A percentile compares a stretch with the other conserved stretches of the same genome.
These are phyloP conservation scores for Leccinum subtestaceum DNA, from an alignment of 768 basidiomycete genomes.

Conservation along the genomic window DNA sequence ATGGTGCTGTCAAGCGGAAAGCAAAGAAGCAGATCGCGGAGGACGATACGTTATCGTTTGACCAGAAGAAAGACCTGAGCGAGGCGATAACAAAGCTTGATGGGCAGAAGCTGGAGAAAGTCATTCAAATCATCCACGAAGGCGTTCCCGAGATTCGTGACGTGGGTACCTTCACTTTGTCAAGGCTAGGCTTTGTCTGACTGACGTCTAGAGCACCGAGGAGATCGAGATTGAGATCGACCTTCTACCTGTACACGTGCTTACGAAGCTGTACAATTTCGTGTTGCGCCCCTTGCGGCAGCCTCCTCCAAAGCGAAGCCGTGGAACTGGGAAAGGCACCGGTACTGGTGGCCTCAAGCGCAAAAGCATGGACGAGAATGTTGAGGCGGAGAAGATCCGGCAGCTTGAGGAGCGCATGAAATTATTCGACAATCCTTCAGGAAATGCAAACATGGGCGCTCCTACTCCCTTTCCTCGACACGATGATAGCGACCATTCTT, in stretches of 20 bases:
- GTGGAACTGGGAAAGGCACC: conserved; percentile 66
- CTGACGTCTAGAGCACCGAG: conserved; percentile 71
- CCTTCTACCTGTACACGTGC: conserved; percentile 76
- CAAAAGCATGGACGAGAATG: conserved; percentile 96
- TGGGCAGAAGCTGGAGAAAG: conserved; percentile 78
- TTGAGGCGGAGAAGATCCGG: conserved; percentile 93
- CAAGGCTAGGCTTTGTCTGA: conserved; percentile 11
- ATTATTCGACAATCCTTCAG: conserved; percentile 67
- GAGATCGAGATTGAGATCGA: conserved; percentile 99
- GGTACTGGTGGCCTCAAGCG: conserved; percentile 89
- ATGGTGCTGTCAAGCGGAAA: conserved; percentile 52
- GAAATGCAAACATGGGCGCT: conserved; percentile 33
- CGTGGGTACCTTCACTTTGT: conserved; percentile 50
- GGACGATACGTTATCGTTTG: conserved; percentile 84
- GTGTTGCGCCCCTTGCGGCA: conserved; percentile 79
- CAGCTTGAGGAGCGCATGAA: conserved; percentile 85
- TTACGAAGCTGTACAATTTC: conserved; percentile 93
- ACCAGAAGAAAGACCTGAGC: conserved; percentile 98
- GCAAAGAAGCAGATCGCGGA: conserved; percentile 66
- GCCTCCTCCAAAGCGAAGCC: conserved; percentile 60
- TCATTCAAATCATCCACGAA: conserved; percentile 93
- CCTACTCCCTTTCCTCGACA: conserved; percentile 35
- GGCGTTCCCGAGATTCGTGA: conserved; percentile 92
- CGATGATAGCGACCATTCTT: conserved; percentile 69
- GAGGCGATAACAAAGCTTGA: conserved; percentile 89